Conservation (phyloP, 805 yeast species). For the Hanseniaspora taiwanica region DNA sequence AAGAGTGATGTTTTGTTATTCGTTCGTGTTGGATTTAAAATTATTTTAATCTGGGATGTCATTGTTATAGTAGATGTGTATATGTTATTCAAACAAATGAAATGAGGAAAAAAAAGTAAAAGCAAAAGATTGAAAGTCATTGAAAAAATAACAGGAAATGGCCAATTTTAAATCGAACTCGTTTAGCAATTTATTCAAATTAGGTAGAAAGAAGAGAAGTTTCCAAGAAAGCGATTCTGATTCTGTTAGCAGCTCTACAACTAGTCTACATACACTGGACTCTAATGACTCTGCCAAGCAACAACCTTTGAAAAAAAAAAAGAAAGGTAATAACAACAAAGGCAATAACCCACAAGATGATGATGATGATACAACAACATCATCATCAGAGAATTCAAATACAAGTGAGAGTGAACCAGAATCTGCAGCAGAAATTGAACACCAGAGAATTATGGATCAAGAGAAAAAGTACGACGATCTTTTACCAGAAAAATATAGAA, state of each 20-base stretch:
- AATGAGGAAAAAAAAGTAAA: not conserved
- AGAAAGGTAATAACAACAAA: constrained; percentile 4
- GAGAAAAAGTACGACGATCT: constrained; percentile 52
- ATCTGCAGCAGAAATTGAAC: constrained; percentile 4
- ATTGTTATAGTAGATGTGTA: not conserved
- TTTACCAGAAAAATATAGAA: constrained; percentile 57
- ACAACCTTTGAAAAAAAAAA: constrained; percentile 3
- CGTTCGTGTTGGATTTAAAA: not conserved
- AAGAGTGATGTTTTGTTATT: not conserved
- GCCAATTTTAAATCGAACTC: constrained; percentile 10
- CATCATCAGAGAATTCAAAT: too few species aligned
- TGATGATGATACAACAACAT: too few species aligned
- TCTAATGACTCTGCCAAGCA: too few species aligned
- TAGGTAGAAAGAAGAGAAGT: constrained; percentile 14
- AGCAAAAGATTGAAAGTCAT: too few species aligned
- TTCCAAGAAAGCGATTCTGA: constrained; percentile 7
- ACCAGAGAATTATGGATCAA: constrained; percentile 21
- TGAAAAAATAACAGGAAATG: constrained; percentile 1
- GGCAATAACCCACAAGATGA: not conserved
- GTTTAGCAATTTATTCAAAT: constrained; percentile 21
- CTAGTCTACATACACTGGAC: too few species aligned
- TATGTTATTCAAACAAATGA: not conserved
- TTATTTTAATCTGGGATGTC: not conserved
- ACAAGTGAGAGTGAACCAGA: constrained; percentile 26
- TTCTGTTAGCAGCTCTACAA: not conserved